Percentiles rank a stretch among this genome's conserved stretches.
phyloP scores from a whole-genome alignment of 1,139 yeast species.

The Hyphopichia pseudoburtonii region DNA sequence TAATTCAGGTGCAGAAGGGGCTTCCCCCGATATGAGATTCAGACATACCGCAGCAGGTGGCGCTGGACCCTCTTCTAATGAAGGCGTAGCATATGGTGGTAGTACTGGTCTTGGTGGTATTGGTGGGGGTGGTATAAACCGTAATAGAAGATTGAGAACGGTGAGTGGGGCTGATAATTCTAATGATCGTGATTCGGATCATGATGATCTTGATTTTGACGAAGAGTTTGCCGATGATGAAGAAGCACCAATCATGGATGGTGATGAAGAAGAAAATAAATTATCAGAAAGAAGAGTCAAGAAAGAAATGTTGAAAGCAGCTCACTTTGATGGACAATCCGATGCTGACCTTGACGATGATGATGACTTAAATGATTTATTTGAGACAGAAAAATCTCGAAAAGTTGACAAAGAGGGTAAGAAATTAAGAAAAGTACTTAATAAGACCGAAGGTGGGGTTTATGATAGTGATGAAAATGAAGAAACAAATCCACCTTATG shows the following conservation, averaged over 20 bases:
- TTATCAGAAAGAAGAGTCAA: constrained; percentile 86
- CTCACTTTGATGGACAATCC: constrained; percentile 63
- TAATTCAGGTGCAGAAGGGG: constrained; percentile 47
- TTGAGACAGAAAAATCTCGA: constrained; percentile 60
- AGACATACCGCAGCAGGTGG: constrained; percentile 23
- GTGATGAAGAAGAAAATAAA: constrained; percentile 92
- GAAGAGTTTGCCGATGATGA: constrained; percentile 99
- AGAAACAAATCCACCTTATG: constrained; percentile 66
- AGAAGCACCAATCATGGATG: constrained; percentile 97
- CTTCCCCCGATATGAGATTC: constrained; percentile 48
- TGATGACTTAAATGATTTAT: constrained; percentile 64
- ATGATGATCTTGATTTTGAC: constrained; percentile 90
- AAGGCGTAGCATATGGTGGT: constrained; percentile 20
- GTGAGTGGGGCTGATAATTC: constrained; percentile 54
- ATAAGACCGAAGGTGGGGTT: constrained; percentile 84
- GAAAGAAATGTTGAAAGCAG: constrained; percentile 86
- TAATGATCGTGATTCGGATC: constrained; percentile 70
- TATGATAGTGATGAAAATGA: constrained; percentile 91
- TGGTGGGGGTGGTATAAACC: constrained; percentile 24
- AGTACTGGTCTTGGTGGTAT: constrained; percentile 22
- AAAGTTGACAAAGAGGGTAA: constrained; percentile 92
- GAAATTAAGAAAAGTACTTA: constrained; percentile 77
- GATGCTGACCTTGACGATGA: constrained; percentile 59
- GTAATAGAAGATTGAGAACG: constrained; percentile 52
- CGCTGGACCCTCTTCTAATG: constrained; percentile 14